Percentiles rank a stretch among this genome's conserved stretches.
phyloP scores from a whole-genome alignment of 75 land plant species.

The Cunninghamia lanceolata region DNA sequence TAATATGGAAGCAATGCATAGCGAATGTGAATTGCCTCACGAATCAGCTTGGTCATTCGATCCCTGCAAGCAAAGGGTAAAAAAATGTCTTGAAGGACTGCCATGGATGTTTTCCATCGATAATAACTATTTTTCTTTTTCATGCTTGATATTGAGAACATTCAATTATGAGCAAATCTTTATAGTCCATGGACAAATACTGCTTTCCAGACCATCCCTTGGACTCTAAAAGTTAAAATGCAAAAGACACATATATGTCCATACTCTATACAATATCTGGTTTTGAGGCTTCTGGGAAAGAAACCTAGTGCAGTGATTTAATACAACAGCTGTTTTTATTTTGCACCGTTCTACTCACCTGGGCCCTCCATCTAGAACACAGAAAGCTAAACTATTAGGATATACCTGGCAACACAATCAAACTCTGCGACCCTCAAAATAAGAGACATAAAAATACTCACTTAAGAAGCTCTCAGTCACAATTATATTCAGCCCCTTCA shows the following conservation, averaged over 20 bases:
- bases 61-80: constrained; percentile 49
- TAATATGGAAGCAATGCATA: constrained; percentile 82
- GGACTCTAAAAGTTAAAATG: not conserved
- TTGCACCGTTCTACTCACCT: not conserved
- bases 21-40: constrained; percentile 77
- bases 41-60: constrained; percentile 71
- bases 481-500: not conserved
- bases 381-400: not conserved
- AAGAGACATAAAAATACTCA: not conserved
- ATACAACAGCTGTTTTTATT: not conserved
- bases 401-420: not conserved
- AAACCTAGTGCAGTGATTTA: not conserved
- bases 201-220: not conserved
- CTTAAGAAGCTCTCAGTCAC: not conserved
- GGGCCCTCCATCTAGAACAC: not conserved
- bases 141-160: not conserved
- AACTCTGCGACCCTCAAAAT: not conserved
- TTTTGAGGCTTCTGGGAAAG: not conserved
- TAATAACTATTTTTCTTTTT: not conserved
- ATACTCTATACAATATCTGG: not conserved
- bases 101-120: not conserved
- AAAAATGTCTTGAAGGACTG: not conserved
- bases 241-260: not conserved
- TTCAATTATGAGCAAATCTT: not conserved
- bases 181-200: not conserved